These are phyloP conservation scores for Suillus decipiens DNA, from an alignment of 768 basidiomycete species.

Conservation along the genomic window DNA sequence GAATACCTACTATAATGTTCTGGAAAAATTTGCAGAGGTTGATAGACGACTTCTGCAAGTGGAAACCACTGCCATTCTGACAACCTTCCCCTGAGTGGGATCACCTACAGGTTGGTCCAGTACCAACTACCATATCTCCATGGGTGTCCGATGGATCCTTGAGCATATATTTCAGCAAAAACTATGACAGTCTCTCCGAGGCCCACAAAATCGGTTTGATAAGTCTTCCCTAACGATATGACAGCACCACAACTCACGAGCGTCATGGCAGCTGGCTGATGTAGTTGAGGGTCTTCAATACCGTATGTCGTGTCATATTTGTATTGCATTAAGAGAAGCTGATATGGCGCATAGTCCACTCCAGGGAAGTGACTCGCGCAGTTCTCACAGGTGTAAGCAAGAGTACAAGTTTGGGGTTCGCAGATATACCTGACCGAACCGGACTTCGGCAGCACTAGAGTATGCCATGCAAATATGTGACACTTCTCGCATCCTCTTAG, in stretches of 20 bases:
- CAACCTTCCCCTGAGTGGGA: constrained; percentile 38
- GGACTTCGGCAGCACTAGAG: too few relatives aligned
- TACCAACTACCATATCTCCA: constrained; percentile 23
- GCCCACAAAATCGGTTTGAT: background rate
- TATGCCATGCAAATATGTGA: background rate
- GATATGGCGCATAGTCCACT: background rate
- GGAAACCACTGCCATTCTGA: constrained; percentile 37
- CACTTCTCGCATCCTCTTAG: background rate
- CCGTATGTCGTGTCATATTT: constrained; percentile 2
- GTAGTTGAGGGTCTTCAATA: constrained; percentile 13
- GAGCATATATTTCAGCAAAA: constrained; percentile 16
- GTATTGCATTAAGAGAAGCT: background rate
- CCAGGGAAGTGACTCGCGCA: background rate
- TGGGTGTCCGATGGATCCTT: constrained; percentile 21
- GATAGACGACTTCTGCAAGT: background rate
- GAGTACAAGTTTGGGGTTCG: too few relatives aligned
- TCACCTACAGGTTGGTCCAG: constrained; percentile 26
- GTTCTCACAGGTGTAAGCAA: constrained; percentile 6
- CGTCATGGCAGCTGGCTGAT: constrained; percentile 5
- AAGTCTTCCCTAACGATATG: background rate
- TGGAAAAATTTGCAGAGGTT: background rate
- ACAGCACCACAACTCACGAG: background rate
- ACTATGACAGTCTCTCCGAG: background rate
- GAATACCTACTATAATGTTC: background rate
- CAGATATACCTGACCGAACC: too few relatives aligned